phyloP scores from a whole-genome alignment of 2,329 filamentous ascomycete species.

The Paecilomyces sp. region DNA sequence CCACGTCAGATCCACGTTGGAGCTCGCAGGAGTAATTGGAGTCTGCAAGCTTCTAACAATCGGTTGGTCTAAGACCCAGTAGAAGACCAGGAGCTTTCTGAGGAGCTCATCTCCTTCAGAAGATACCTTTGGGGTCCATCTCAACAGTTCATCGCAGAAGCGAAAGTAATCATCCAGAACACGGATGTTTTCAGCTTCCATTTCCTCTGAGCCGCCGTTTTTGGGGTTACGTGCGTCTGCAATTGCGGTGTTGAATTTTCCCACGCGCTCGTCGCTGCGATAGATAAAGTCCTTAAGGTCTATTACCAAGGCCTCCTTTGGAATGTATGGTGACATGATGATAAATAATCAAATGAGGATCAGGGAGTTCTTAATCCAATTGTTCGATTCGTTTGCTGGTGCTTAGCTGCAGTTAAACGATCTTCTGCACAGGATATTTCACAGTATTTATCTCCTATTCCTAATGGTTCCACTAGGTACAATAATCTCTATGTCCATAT shows the following conservation, averaged over 20 bases:
- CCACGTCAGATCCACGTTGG: conserved; percentile 20
- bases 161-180: neutral
- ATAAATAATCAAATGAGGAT: neutral
- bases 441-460: neutral
- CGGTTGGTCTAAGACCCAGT: conserved; percentile 32
- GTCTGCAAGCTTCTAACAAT: conserved; percentile 20
- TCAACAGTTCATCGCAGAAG: neutral
- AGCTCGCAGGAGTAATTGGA: conserved; percentile 21
- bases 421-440: neutral
- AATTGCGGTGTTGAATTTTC: neutral
- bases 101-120: neutral
- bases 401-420: neutral
- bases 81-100: conserved; percentile 20
- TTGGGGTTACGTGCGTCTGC: neutral
- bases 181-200: neutral
- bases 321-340: neutral
- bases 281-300: neutral
- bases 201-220: neutral
- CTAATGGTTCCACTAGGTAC: neutral
- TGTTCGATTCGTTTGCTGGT: neutral
- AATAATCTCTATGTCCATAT: neutral
- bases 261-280: neutral
- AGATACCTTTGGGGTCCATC: neutral
- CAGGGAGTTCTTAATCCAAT: neutral
- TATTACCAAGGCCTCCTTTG: neutral